Conservation (phyloP, 1,139 yeast species). For the Taiozyma sp. region DNA sequence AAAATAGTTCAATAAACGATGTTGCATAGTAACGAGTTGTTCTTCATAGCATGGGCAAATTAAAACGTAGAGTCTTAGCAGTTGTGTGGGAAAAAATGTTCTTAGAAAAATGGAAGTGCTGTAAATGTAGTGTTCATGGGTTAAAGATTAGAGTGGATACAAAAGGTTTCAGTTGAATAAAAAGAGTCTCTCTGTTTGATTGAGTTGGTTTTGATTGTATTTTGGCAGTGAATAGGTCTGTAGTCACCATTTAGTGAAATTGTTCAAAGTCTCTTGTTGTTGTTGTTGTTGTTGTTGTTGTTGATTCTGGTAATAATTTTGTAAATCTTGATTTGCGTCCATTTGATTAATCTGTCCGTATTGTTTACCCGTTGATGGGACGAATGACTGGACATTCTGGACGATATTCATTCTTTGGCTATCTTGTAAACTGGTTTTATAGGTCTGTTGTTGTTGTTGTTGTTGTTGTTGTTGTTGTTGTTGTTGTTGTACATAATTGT, state of each 20-base stretch:
- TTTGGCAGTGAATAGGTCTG: background rate
- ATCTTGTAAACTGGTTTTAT: background rate
- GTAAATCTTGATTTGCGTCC: conserved; percentile 57
- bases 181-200: background rate
- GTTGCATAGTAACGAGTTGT: no score
- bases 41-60: no score
- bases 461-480: background rate
- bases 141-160: no score
- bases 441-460: no score
- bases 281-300: conserved; percentile 32
- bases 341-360: conserved; percentile 6
- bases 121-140: no score
- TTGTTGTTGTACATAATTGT: background rate
- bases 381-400: conserved; percentile 8
- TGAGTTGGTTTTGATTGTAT: background rate
- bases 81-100: no score
- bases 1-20: no score
- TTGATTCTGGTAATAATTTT: conserved; percentile 64
- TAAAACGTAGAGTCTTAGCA: no score
- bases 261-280: background rate
- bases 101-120: no score
- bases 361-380: conserved; percentile 4
- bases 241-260: background rate
- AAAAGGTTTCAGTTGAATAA: background rate
- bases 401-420: background rate